phyloP scores from a whole-genome alignment of 2,329 filamentous ascomycete genomes.

The Harringtonia lauricola region DNA sequence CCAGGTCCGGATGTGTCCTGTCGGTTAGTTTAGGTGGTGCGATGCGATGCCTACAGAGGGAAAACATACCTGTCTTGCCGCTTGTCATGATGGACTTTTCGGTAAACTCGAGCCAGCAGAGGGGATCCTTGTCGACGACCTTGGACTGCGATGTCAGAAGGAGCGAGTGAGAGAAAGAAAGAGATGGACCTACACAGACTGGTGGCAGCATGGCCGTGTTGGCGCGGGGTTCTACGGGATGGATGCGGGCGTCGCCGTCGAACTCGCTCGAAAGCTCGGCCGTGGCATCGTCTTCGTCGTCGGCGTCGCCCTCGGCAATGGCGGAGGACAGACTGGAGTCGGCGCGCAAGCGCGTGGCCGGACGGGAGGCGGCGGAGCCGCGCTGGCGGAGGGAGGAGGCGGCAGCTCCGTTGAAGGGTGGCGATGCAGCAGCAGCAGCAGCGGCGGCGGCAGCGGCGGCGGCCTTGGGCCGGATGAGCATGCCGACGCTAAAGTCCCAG shows the following conservation, averaged over 20 bases:
- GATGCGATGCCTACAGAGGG: too few species aligned
- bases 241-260: constrained; percentile 44
- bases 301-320: constrained; percentile 40
- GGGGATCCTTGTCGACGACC: constrained; percentile 71
- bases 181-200: constrained; percentile 57
- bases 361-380: constrained; percentile 36
- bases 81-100: constrained; percentile 88
- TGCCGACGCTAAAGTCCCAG: constrained; percentile 96
- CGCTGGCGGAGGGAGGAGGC: constrained; percentile 43
- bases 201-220: constrained; percentile 80
- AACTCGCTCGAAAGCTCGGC: not conserved
- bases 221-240: constrained; percentile 75
- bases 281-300: constrained; percentile 34
- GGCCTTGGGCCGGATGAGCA: constrained; percentile 77
- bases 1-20: constrained; percentile 32
- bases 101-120: constrained; percentile 88
- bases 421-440: not conserved
- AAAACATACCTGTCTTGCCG: constrained; percentile 69
- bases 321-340: constrained; percentile 29
- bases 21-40: constrained; percentile 1
- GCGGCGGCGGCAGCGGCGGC: not conserved
- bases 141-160: constrained; percentile 49
- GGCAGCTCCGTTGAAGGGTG: not conserved
- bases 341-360: constrained; percentile 20
- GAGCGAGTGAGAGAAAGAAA: not conserved